Evolutionary conservation across 192 early-diverging fungal genomes (phyloP).

Genomic region (Phlyctochytrium arcticum): DNA sequence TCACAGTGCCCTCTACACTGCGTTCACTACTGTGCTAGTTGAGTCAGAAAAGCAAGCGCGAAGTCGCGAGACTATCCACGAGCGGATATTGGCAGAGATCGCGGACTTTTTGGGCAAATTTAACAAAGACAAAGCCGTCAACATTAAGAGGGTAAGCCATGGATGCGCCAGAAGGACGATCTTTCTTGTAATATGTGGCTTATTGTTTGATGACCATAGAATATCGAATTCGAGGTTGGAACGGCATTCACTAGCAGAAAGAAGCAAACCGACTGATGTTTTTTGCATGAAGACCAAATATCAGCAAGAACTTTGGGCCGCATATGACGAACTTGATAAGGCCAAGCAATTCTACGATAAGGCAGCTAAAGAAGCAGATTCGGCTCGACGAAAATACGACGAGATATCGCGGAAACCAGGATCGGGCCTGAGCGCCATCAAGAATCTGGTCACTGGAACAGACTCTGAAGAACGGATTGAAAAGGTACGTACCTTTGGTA

Average conservation of each 20-base stretch:
- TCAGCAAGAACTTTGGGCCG: conserved; percentile 35
- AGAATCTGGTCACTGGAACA: conserved; percentile 41
- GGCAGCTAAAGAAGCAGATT: conserved; percentile 38
- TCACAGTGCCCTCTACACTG: conserved; percentile 26
- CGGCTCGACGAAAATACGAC: conserved; percentile 41
- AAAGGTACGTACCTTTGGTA: conserved; percentile 15
- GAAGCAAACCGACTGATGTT: too few species aligned
- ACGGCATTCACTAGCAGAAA: background rate
- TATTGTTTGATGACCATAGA: background rate
- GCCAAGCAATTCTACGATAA: conserved; percentile 41
- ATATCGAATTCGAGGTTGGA: conserved; percentile 27
- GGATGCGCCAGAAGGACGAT: background rate
- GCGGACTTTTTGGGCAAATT: conserved; percentile 43
- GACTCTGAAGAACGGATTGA: conserved; percentile 41
- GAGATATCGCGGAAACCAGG: conserved; percentile 42
- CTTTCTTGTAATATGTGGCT: background rate
- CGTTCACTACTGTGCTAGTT: conserved; percentile 31
- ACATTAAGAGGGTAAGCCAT: conserved; percentile 29
- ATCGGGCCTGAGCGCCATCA: conserved; percentile 37
- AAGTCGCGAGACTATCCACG: conserved; percentile 20
- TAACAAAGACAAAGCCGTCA: conserved; percentile 18
- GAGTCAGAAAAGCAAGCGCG: conserved; percentile 37
- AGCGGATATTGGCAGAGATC: conserved; percentile 29
- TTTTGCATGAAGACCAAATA: conserved; percentile 23
- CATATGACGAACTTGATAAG: conserved; percentile 47